Evolutionary conservation across 768 basidiomycete species (phyloP).

Genomic region (Tubosaeta brunneosetosa): DNA sequence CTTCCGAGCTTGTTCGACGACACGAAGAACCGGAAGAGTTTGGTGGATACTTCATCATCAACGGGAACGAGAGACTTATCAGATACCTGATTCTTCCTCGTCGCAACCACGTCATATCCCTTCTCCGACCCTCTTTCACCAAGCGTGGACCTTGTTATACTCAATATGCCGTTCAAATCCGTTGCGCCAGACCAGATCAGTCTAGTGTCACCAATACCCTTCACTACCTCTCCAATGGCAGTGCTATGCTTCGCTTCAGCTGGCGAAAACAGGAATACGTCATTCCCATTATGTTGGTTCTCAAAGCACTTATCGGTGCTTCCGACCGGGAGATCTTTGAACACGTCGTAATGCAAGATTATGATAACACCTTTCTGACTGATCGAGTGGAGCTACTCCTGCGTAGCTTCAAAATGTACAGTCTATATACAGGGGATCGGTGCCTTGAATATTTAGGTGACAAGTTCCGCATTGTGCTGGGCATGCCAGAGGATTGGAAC

Average conservation of each 20-base stretch:
- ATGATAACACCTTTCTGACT: conserved; percentile 94
- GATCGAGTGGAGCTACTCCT: conserved; percentile 94
- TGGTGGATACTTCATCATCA: conserved; percentile 97
- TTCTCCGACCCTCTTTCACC: conserved; percentile 84
- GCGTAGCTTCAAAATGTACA: conserved; percentile 92
- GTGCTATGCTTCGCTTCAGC: conserved; percentile 92
- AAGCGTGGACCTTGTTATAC: conserved; percentile 96
- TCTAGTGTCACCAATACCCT: conserved; percentile 91
- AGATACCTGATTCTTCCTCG: conserved; percentile 96
- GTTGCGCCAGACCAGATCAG: conserved; percentile 91
- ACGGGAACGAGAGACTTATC: conserved; percentile 98
- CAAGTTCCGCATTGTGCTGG: conserved; percentile 91
- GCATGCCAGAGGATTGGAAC: conserved; percentile 89
- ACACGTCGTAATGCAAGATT: conserved; percentile 94
- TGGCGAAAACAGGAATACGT: conserved; percentile 99
- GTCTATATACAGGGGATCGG: conserved; percentile 80
- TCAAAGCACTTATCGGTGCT: conserved; percentile 88
- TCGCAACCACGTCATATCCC: conserved; percentile 90
- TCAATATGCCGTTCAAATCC: conserved; percentile 89
- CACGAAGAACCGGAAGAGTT: conserved; percentile 99
- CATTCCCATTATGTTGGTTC: conserved; percentile 92
- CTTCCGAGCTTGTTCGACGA: conserved; percentile 78
- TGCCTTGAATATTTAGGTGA: conserved; percentile 94
- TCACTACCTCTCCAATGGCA: conserved; percentile 96
- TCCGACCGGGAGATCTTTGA: conserved; percentile 97